Conservation (phyloP, 2,329 filamentous ascomycete genomes). For the Drechslerella coelobrocha region DNA sequence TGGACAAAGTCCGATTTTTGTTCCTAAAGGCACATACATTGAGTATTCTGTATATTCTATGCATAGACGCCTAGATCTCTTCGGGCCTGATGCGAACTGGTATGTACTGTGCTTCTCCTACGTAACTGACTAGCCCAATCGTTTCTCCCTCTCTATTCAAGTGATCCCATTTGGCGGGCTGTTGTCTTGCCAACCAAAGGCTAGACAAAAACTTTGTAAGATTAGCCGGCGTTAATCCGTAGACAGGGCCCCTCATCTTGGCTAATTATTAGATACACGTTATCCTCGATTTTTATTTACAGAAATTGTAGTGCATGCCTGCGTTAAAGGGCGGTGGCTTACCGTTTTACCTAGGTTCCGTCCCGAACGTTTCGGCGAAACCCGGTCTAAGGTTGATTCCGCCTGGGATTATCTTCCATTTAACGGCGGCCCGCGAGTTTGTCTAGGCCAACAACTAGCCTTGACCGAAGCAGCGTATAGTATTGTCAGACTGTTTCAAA, state of each 20-base stretch:
- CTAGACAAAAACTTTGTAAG: too few species aligned
- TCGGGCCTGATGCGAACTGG: constrained; percentile 51
- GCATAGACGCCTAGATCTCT: constrained; percentile 50
- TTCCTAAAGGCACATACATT: constrained; percentile 55
- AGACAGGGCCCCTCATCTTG: too few species aligned
- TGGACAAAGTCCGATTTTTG: constrained; percentile 54
- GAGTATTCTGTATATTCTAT: constrained; percentile 54
- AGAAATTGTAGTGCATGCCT: too few species aligned
- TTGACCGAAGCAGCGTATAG: constrained; percentile 57
- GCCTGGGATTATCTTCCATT: constrained; percentile 60
- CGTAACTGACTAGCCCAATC: too few species aligned
- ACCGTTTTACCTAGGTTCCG: constrained; percentile 27
- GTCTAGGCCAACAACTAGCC: constrained; percentile 60
- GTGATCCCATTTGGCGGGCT: too few species aligned
- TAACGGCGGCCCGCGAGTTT: constrained; percentile 61
- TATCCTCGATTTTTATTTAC: too few species aligned
- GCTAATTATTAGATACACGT: too few species aligned
- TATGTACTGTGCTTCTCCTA: constrained; percentile 5
- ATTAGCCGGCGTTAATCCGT: too few species aligned
- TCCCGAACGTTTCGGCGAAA: constrained; percentile 40
- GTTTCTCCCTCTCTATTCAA: too few species aligned
- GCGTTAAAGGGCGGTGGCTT: neutral
- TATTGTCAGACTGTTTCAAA: constrained; percentile 57
- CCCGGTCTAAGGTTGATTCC: constrained; percentile 25
- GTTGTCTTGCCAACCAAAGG: too few species aligned